phyloP scores from a whole-genome alignment of 228 moss, liverwort and hornwort genomes.

The Sphagnum magellanicum region DNA sequence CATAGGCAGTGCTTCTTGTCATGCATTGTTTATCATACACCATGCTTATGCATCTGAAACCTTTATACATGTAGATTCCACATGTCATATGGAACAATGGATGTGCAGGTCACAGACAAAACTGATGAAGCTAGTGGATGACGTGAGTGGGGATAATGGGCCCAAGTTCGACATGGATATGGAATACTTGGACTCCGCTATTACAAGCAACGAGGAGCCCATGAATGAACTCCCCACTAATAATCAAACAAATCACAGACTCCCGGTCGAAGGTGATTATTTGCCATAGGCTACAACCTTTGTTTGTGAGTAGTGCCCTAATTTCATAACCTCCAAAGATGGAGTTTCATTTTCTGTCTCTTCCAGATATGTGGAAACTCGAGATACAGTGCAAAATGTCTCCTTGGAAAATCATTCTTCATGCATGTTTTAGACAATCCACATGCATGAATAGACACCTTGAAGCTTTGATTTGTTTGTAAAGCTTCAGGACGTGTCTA shows the following conservation, averaged over 20 bases:
- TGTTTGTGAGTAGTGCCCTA: not conserved
- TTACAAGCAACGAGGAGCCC: not conserved
- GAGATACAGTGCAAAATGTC: not conserved
- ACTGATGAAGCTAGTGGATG: constrained; percentile 55
- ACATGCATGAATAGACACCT: not conserved
- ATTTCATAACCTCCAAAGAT: not conserved
- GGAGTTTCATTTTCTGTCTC: not conserved
- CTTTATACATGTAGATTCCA: not conserved
- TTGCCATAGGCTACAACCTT: not conserved
- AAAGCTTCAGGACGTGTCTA: not conserved
- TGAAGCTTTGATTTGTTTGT: not conserved
- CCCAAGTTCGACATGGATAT: constrained; percentile 38
- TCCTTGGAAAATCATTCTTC: not conserved
- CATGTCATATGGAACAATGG: not conserved
- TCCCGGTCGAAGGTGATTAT: not conserved
- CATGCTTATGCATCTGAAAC: not conserved
- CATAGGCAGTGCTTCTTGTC: not conserved
- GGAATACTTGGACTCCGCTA: constrained; percentile 7
- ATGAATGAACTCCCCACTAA: not conserved
- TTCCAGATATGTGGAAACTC: not conserved
- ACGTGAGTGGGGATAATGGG: constrained; percentile 46
- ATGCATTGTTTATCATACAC: not conserved
- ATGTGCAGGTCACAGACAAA: constrained; percentile 56
- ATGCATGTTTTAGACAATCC: not conserved
- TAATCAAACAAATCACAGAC: not conserved